Evolutionary conservation across 345 rosid genomes (phyloP), one percentile per base, ranked within the genome.

Genomic region (Linum tenue): DNA sequence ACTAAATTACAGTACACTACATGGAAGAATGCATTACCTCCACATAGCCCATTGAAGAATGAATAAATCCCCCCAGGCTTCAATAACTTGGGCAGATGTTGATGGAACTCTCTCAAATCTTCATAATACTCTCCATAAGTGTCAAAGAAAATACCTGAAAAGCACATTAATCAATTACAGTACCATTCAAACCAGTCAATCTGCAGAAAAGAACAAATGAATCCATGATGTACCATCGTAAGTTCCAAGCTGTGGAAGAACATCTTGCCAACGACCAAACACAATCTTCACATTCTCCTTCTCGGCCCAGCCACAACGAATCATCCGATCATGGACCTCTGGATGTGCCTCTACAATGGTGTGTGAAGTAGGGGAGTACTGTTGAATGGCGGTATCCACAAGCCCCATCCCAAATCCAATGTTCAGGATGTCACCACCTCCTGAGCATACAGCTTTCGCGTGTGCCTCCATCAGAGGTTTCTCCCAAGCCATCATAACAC

Each of bases 401-500:
- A 92, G 87, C 12, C 98, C 98, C 98, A 87, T 87, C 31, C 31
- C 97, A 57, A 92, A 92, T 2, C 98, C 97, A 15, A 89, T 22
- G 31, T 22, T 22, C 31, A 22, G 31, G 31, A 22, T 70, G 64
- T 81, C 83, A 38, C 91, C 97, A 40, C 87, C 90, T 2, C 78
- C 78, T 3, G 74, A 82, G 71, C 97, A 92, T 64, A 92, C 79
- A 3, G 95, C 96, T 79, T 89, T 92, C 2, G 92, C 95, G 64
- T 89, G 97, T 69, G 98, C 92, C 83, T 87, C 95, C 98, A 92
- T 92, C 55, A 92, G 62, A 12, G 96, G 97, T 65, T 82, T 89
- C 83, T 89, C 97, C 98, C 97, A 92, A 58, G 92, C 92, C 98
- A 92, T 89, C 97, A 92, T 89, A 22, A 87, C 81, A 48, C 92